Evolutionary conservation across 306 rosid species (phyloP), one percentile per base, ranked within the genome.

Genomic region (Mimosa pudica): DNA sequence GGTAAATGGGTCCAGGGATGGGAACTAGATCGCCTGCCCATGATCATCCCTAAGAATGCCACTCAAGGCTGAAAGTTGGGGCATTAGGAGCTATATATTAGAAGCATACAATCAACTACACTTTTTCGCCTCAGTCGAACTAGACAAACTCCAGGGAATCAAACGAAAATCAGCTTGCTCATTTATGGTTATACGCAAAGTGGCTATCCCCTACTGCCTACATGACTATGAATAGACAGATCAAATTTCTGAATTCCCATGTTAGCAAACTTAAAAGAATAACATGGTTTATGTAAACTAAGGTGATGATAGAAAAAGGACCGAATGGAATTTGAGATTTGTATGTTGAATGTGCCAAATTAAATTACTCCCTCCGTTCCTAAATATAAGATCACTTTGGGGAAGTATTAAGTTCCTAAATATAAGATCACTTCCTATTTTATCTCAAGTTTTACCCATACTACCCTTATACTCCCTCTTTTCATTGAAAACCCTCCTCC

Each of bases 311-410:
- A 77, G 73, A 79, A 75, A 65, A 74, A 81, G 70, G 58, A 80
- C 97, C 6, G 75, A 94, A 97, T 87, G 92, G 75, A 70, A 86
- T 76, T 83, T 89, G 94, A 78, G 89, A 88, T 85, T 91, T 97
- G 70, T 84, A 91, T 42, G 89, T 54, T 74, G 97, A 88, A 91
- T 82, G 85, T 90, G 32, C 51, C 32, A 30, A 8, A 8, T 57
- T 8, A 57, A 72, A 24, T 24, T 24, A 24, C 30, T 24, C 30
- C 30, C 30, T 24, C 30, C 30, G 30, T 24, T 24, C 30, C 30
- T 24, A 24, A 24, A 24, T 24, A 24, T 24, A 24, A 24, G 30
- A 24, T 24, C 30, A 24, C 30, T 24, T 24, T 24, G 30, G 30
- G 30, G 30, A 24, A 24, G 30, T 24, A 24, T 24, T 24, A 24